Percentiles rank a stretch among this genome's conserved stretches.
phyloP scores from a whole-genome alignment of 169 alveolate genomes.

The Eimeria maxima region DNA sequence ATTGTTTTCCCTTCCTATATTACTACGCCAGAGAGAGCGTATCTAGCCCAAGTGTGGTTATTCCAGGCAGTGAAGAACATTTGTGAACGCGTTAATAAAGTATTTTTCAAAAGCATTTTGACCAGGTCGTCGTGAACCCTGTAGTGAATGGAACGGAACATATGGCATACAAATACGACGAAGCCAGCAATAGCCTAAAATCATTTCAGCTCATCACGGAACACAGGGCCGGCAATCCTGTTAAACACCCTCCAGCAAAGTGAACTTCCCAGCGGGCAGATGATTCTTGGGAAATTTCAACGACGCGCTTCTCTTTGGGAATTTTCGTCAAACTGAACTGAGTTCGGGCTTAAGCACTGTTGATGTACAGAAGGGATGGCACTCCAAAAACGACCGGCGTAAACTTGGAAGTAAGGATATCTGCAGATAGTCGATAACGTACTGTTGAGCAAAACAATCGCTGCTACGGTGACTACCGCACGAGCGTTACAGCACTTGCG shows the following conservation, averaged over 20 bases:
- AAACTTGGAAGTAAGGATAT: neutral
- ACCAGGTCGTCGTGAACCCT: neutral
- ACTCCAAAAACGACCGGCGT: neutral
- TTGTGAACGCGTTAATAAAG: neutral
- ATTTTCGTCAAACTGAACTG: neutral
- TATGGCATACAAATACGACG: neutral
- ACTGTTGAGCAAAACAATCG: neutral
- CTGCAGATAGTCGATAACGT: neutral
- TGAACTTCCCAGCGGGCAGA: neutral
- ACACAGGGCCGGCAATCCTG: neutral
- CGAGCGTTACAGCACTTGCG: neutral
- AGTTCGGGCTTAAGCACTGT: neutral
- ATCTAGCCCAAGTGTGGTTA: neutral
- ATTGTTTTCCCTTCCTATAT: neutral
- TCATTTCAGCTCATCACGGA: neutral
- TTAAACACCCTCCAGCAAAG: neutral
- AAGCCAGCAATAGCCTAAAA: neutral
- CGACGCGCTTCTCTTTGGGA: neutral
- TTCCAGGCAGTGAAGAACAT: neutral
- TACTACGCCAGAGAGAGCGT: neutral
- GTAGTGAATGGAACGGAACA: neutral
- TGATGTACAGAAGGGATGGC: neutral
- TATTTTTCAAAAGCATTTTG: neutral
- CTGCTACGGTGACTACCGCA: neutral
- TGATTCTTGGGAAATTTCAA: neutral